These are phyloP conservation scores for Acanthamoeba castellanii DNA, from an alignment of 208 protist species.

Conservation along the genomic window DNA sequence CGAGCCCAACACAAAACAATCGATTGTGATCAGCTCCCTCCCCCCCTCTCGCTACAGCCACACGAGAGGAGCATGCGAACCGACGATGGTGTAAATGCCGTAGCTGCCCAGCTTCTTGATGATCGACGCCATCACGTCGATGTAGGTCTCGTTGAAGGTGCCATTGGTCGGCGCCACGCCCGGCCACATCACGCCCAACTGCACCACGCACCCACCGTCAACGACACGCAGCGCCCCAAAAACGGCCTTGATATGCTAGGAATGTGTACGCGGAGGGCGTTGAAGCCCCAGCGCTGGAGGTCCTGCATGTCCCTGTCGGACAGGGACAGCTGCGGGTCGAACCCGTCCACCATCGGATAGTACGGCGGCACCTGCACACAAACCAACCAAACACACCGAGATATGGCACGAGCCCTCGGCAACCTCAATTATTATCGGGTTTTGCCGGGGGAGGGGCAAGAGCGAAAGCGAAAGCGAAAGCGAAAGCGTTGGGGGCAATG, in stretches of 20 bases:
- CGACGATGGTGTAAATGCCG: slow-evolving; percentile 80
- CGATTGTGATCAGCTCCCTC: no score
- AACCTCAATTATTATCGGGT: no score
- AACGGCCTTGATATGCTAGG: neutral
- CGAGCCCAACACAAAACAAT: neutral
- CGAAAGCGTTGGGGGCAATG: neutral
- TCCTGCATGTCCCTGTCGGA: slow-evolving; percentile 67
- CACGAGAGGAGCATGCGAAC: neutral
- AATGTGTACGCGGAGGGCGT: slow-evolving; percentile 72
- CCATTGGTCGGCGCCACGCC: slow-evolving; percentile 81
- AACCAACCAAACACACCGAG: neutral
- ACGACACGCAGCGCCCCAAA: neutral
- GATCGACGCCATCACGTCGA: slow-evolving; percentile 77
- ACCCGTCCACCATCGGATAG: slow-evolving; percentile 31
- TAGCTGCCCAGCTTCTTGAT: slow-evolving; percentile 69
- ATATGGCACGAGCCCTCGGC: no score
- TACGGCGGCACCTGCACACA: slow-evolving; percentile 43
- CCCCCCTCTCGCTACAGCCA: no score
- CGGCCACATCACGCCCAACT: slow-evolving; percentile 84
- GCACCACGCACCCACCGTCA: neutral
- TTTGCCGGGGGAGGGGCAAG: neutral
- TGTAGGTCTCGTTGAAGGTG: slow-evolving; percentile 81
- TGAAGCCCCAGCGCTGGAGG: slow-evolving; percentile 82
- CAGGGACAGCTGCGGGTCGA: slow-evolving; percentile 71
- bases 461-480: neutral